Conservation (phyloP, 2,329 filamentous ascomycete genomes). For the Epichloe typhina region DNA sequence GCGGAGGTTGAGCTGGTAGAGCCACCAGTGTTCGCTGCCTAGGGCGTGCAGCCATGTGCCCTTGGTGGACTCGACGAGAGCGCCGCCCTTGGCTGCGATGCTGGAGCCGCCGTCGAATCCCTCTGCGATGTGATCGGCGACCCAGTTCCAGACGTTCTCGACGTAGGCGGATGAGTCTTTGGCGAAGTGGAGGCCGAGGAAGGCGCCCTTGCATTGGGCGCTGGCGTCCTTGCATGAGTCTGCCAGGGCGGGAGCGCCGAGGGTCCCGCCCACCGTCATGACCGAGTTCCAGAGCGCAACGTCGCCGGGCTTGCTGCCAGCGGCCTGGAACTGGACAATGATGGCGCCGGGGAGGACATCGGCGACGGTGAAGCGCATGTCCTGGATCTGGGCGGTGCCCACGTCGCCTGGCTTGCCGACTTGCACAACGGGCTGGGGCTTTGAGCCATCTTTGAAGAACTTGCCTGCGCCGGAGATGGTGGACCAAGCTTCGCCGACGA, state of each 20-base stretch:
- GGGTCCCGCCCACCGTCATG: constrained; percentile 32
- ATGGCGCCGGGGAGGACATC: constrained; percentile 27
- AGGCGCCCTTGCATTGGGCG: constrained; percentile 32
- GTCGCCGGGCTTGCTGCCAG: constrained; percentile 29
- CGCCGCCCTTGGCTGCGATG: constrained; percentile 35
- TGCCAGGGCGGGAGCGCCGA: constrained; percentile 22
- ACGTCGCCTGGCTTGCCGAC: constrained; percentile 37
- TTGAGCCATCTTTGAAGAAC: constrained; percentile 28
- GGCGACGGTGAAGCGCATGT: constrained; percentile 37
- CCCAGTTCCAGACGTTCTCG: constrained; percentile 25
- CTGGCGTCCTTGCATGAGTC: constrained; percentile 21
- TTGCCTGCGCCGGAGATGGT: constrained; percentile 33
- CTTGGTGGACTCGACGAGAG: constrained; percentile 30
- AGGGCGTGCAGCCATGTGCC: constrained; percentile 35
- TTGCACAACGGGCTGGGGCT: constrained; percentile 34
- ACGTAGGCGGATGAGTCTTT: constrained; percentile 12
- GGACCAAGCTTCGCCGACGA: constrained; percentile 43
- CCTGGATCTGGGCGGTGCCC: constrained; percentile 35
- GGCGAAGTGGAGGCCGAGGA: constrained; percentile 35
- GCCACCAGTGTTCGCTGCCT: constrained; percentile 42
- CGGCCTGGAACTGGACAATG: constrained; percentile 25
- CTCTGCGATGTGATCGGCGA: constrained; percentile 33
- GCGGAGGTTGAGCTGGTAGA: constrained; percentile 44
- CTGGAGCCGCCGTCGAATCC: constrained; percentile 28
- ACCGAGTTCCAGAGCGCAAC: constrained; percentile 37